Evolutionary conservation across 1,139 yeast species (phyloP), one percentile per base, ranked within the genome.

Genomic region (Suhomyces yuchorum): DNA sequence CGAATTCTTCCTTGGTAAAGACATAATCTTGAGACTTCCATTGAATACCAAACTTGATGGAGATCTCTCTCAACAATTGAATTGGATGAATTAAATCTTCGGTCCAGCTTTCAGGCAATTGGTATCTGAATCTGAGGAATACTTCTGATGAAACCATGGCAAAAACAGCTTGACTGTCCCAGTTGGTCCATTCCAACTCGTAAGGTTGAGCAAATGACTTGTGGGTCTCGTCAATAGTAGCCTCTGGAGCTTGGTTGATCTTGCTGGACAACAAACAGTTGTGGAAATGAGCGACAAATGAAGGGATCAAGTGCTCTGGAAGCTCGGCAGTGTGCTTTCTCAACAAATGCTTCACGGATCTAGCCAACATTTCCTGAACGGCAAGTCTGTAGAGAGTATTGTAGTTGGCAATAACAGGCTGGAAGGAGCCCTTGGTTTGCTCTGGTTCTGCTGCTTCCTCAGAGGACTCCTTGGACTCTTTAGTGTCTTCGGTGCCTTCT

Each of bases 31-130:
- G 75, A n/a, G 80, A 66, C 55, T 73, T 71, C 89, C 96, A 86
- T 71, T 93, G 99, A 50, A 93, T 81, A 69, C 99, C 99, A 56
- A 85, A 81, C 67, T 87, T 86, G 48, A 75, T 61, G 14, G 96
- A 84, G 52, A 91, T 75, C 54, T 85, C 90, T 70, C 93, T 82
- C 62, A 89, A 73, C 47, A 90, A 63, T 50, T 79, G 78, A 24
- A 70, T 55, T 14, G 78, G 75, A 37, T 66, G 69, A 41, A 76
- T 56, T 32, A 53, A 44, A 8, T 62, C 55, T 3, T 57, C 48
- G 34, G 67, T 49, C 86, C 88, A 85, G 48, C 73, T 66, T 1
- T 61, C 66, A 3, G 83, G 72, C 44, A 90, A 73, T 0, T 63
- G 58, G 62, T 73, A 80, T 68, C 96, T 82, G 76, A 81, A 92